These are phyloP conservation scores for Macrolepiota dolichaula DNA, from an alignment of 768 basidiomycete genomes.

Conservation along the genomic window DNA sequence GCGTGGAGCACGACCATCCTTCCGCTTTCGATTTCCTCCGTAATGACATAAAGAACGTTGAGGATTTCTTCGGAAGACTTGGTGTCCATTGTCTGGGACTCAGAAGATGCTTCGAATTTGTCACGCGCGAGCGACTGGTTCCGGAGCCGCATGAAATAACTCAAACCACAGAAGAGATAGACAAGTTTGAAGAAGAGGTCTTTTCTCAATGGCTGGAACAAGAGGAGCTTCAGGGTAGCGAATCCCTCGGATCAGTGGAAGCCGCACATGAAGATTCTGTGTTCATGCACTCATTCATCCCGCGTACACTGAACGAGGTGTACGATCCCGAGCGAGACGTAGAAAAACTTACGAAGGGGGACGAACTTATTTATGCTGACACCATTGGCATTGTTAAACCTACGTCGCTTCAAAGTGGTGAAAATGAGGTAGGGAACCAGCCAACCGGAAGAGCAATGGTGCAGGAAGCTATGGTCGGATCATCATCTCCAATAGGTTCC, in stretches of 20 bases:
- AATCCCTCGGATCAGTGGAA: conserved; percentile 20
- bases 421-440: conserved; percentile 10
- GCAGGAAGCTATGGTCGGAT: background rate
- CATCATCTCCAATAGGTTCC: conserved; percentile 2
- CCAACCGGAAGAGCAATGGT: conserved; percentile 11
- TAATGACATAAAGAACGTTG: conserved; percentile 86
- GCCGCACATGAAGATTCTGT: conserved; percentile 78
- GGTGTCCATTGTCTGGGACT: conserved; percentile 79
- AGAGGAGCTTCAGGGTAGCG: conserved; percentile 9
- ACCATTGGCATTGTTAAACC: conserved; percentile 75
- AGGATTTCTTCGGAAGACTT: conserved; percentile 83
- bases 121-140: conserved; percentile 55
- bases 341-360: conserved; percentile 62
- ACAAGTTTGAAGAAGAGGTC: conserved; percentile 28
- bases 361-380: conserved; percentile 80
- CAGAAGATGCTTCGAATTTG: conserved; percentile 83
- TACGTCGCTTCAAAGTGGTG: conserved; percentile 10
- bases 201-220: conserved; percentile 47
- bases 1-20: conserved; percentile 97
- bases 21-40: conserved; percentile 95
- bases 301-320: conserved; percentile 87
- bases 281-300: conserved; percentile 90
- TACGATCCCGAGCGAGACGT: conserved; percentile 95
- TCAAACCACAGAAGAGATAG: conserved; percentile 21
- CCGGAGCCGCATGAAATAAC: background rate